Conservation (phyloP, 805 yeast species). For the Blastobotrys peoriensis region DNA sequence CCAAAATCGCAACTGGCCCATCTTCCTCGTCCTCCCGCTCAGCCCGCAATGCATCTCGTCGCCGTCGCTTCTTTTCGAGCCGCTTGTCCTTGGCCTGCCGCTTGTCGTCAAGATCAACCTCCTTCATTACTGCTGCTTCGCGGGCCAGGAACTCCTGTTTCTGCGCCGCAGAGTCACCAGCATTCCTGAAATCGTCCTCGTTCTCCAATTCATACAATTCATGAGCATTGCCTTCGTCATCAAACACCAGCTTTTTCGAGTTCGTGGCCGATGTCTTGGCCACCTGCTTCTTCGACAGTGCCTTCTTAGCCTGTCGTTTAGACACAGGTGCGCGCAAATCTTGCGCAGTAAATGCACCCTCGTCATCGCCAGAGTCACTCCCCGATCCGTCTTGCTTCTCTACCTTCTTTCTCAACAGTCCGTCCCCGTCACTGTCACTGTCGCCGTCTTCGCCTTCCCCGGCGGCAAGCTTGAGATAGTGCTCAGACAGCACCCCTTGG, state of each 20-base stretch:
- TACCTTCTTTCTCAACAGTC: constrained; percentile 51
- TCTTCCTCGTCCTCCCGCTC: constrained; percentile 31
- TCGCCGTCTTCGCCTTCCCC: constrained; percentile 38
- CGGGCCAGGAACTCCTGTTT: constrained; percentile 58
- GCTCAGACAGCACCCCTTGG: constrained; percentile 86
- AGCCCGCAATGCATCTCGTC: constrained; percentile 73
- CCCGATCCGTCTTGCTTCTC: constrained; percentile 54
- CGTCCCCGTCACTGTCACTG: constrained; percentile 46
- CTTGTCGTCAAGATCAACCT: constrained; percentile 74
- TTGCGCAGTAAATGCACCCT: constrained; percentile 65
- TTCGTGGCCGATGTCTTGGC: constrained; percentile 48
- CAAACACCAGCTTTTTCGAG: constrained; percentile 77
- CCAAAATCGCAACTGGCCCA: constrained; percentile 28
- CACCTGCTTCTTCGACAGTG: constrained; percentile 77
- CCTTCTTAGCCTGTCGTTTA: constrained; percentile 77
- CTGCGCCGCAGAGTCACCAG: constrained; percentile 63
- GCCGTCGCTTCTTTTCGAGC: constrained; percentile 80
- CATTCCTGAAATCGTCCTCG: constrained; percentile 74
- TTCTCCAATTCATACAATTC: constrained; percentile 86
- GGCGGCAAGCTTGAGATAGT: constrained; percentile 69
- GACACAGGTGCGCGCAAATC: constrained; percentile 67
- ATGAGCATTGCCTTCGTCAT: constrained; percentile 92
- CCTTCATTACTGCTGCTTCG: constrained; percentile 64
- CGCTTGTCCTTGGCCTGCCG: constrained; percentile 66
- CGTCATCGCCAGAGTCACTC: constrained; percentile 52